phyloP scores from a whole-genome alignment of 371 early-diverging fungal species.

The Mucor plumbeus region DNA sequence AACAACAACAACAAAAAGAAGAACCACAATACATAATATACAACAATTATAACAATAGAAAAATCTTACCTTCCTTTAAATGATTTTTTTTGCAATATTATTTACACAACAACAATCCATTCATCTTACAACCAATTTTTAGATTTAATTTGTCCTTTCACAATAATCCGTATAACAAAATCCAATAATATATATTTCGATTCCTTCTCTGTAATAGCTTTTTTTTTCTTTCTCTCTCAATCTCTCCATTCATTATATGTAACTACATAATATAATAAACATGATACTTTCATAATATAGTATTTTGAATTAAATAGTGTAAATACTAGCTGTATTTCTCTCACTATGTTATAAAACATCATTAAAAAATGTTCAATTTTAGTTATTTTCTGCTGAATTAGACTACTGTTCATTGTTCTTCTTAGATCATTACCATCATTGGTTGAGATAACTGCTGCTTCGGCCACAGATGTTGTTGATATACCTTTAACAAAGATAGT shows the following conservation, averaged over 20 bases:
- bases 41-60: not conserved
- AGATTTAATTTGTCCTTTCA: not conserved
- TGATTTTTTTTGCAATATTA: not conserved
- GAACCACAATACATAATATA: not conserved
- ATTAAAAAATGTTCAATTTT: too few species aligned
- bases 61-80: not conserved
- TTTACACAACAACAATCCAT: too few species aligned
- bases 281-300: not conserved
- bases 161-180: not conserved
- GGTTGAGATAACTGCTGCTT: too few species aligned
- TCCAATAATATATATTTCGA: not conserved
- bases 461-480: too few species aligned
- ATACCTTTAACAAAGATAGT: too few species aligned
- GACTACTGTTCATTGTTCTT: too few species aligned
- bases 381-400: too few species aligned
- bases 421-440: too few species aligned
- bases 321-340: too few species aligned
- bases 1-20: too few species aligned
- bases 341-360: too few species aligned
- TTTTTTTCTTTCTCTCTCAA: not conserved
- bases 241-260: conserved; percentile 3
- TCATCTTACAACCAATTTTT: not conserved
- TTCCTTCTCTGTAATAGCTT: conserved; percentile 4
- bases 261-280: not conserved
- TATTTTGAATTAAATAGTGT: too few species aligned